Evolutionary conservation across 495 filamentous ascomycete genomes (phyloP), one percentile per base, ranked within the genome.

Genomic region (Immersiella caudata): DNA sequence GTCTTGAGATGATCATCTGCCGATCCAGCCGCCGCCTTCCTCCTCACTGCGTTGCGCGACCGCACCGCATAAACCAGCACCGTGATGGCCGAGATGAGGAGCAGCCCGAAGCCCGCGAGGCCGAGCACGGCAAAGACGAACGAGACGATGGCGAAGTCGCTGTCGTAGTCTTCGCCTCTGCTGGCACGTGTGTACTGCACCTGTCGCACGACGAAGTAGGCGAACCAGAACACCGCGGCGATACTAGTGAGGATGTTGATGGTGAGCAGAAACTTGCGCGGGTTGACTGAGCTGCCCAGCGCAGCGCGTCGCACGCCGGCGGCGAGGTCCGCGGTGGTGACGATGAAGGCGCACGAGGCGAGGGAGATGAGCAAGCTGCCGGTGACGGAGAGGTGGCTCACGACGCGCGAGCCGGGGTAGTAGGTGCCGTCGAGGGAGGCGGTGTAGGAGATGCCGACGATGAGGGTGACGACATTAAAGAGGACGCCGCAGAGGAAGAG

Each of bases 401-500:
- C 51, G 51, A 22, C 8, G 51, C 51, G 51, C 9, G 18, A 2
- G 40, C 16, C 40, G 29, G 29, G 29, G 29, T 33, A 33, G 51
- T 14, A 55, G 51, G 24, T n/a, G n/a, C 22, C 9, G n/a, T 21
- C 20, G 51, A 9, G 20, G 51, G 2, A 5, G 50, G 5, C 22
- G 18, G 8, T 6, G 2, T 18, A 22, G 51, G 51, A 12, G 20
- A 55, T 7, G 20, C 3, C n/a, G 51, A 55, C 8, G 20, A n/a
- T 6, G 51, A 55, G 7, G 51, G 51, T 55, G 20, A 55, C 24
- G 20, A 25, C 24, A n/a, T 55, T 55, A n/a, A 55, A 55, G 51
- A 55, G 51, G 51, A n/a, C n/a, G 51, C 51, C 51, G 51, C 51
- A 7, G 51, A 55, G 6, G 51, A 55, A 55, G 51, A 55, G 20